Base-by-base conservation (phyloP, 345 rosid genomes). In the Balakata baccata region DNA sequence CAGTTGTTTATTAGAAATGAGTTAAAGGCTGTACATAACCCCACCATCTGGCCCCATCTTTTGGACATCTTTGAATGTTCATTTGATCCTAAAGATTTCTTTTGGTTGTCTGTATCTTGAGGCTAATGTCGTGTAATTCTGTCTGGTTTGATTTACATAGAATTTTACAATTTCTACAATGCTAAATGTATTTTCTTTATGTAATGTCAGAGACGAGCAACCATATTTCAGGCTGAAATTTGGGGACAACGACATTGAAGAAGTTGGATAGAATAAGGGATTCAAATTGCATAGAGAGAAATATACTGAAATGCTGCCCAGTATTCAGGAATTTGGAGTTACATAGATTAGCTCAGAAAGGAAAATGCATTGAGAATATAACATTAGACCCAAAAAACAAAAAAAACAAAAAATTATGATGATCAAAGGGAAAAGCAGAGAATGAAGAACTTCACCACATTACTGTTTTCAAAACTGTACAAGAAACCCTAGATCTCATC, bases 381-480 rank as follows among this genome's bases (percentile, higher is more conserved):
- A 38, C 29, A 3, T 51, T 29, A 37, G 22, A 29, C 47, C 9
- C n/a, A 29, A 60, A 66, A 69, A n/a, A n/a, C n/a, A n/a, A n/a
- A n/a, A 34, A 13, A 13, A 46, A 60, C 1, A 2, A 29, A 66
- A 64, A 49, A 20, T 9, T 52, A 16, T 11, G 39, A 66, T 38
- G 46, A 65, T 20, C 20, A 29, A 29, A 29, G 34, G 34, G 34
- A 29, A 29, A 49, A n/a, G 22, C 43, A 66, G 50, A 60, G 57
- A 58, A 65, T 17, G 64, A 53, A 67, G 79, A 64, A 78, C 68
- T 74, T 60, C 72, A 82, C 77, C 64, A 53, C 75, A 76, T 75
- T 81, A 72, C 73, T 80, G 78, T 78, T 84, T 76, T 81, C 81
- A 80, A 71, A 70, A 75, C 87, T 93, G 86, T 89, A 93, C 97